A percentile compares a stretch with the other conserved stretches of the same genome.
These are phyloP conservation scores for Diaporthe sp. DNA, from an alignment of 2,329 filamentous ascomycete genomes.

Conservation along the genomic window DNA sequence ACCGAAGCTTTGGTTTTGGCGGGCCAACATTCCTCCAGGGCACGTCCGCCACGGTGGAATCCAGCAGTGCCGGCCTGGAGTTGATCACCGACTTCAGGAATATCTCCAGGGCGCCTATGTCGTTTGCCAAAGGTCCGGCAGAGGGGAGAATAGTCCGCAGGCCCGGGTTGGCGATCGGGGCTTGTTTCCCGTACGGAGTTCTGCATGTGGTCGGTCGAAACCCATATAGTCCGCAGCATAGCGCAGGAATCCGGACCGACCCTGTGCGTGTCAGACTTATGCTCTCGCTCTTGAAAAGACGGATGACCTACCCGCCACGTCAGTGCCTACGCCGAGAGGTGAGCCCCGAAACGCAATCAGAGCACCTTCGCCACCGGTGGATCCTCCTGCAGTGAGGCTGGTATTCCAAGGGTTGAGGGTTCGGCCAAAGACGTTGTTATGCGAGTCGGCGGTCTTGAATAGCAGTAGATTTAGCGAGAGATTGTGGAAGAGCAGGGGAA, in stretches of 20 bases:
- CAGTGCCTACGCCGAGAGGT: slow-evolving; percentile 42
- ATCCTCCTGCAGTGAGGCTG: slow-evolving; percentile 40
- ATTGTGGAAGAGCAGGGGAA: too few relatives aligned
- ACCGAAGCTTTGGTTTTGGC: not conserved
- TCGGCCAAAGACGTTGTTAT: slow-evolving; percentile 41
- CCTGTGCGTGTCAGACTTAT: slow-evolving; percentile 28
- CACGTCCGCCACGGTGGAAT: slow-evolving; percentile 38
- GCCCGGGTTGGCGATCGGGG: slow-evolving; percentile 35
- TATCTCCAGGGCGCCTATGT: slow-evolving; percentile 38
- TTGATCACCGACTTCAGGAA: slow-evolving; percentile 41
- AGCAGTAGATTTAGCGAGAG: not conserved
- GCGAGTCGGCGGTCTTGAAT: slow-evolving; percentile 40
- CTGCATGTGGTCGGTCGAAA: slow-evolving; percentile 41
- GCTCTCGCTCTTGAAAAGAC: too few relatives aligned
- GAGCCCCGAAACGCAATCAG: slow-evolving; percentile 43
- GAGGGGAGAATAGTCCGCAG: slow-evolving; percentile 37
- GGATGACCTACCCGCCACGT: slow-evolving; percentile 39
- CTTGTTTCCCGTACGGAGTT: slow-evolving; percentile 41
- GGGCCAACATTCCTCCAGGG: slow-evolving; percentile 36
- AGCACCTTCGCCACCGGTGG: slow-evolving; percentile 43
- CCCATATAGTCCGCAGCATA: slow-evolving; percentile 43
- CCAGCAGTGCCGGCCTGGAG: slow-evolving; percentile 38
- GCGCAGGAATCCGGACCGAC: slow-evolving; percentile 43
- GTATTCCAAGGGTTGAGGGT: slow-evolving; percentile 41
- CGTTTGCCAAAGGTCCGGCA: slow-evolving; percentile 41